These are phyloP conservation scores for Cladosporium phlei DNA, from an alignment of 2,329 filamentous ascomycete species.

Conservation along the genomic window DNA sequence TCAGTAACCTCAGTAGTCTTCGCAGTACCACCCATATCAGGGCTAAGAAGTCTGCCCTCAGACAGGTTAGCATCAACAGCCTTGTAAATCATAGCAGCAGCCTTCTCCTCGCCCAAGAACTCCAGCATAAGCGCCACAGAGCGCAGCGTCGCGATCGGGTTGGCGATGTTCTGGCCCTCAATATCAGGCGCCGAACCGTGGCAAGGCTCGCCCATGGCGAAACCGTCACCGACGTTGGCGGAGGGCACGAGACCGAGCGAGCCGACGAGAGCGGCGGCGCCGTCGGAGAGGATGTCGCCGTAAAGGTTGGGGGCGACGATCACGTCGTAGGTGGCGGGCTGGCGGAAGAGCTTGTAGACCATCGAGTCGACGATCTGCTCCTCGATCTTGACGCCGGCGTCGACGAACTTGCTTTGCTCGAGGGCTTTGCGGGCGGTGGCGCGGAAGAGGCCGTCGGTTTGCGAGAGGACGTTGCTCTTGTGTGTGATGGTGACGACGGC, in stretches of 20 bases:
- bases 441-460: slow-evolving; percentile 95
- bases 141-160: slow-evolving; percentile 90
- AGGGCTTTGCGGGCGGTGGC: slow-evolving; percentile 71
- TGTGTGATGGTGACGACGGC: slow-evolving; percentile 93
- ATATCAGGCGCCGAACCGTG: slow-evolving; percentile 96
- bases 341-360: slow-evolving; percentile 99
- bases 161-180: slow-evolving; percentile 84
- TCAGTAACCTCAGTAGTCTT: slow-evolving; percentile 80
- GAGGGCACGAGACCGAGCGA: slow-evolving; percentile 87
- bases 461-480: slow-evolving; percentile 94
- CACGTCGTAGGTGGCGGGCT: slow-evolving; percentile 92
- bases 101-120: slow-evolving; percentile 81
- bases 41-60: slow-evolving; percentile 75
- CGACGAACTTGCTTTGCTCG: slow-evolving; percentile 57
- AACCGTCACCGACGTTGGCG: slow-evolving; percentile 89
- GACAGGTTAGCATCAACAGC: slow-evolving; percentile 88
- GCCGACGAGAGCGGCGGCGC: slow-evolving; percentile 88
- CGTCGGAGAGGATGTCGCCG: slow-evolving; percentile 93
- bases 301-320: slow-evolving; percentile 97
- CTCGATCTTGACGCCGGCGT: slow-evolving; percentile 61
- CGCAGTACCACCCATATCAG: slow-evolving; percentile 84
- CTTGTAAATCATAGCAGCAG: slow-evolving; percentile 82
- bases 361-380: slow-evolving; percentile 99
- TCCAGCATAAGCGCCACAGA: slow-evolving; percentile 93
- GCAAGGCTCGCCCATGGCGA: slow-evolving; percentile 96